Evolutionary conservation across 2,329 filamentous ascomycete species (phyloP), one percentile per base, ranked within the genome.

Genomic region (Diaporthe destruens): DNA sequence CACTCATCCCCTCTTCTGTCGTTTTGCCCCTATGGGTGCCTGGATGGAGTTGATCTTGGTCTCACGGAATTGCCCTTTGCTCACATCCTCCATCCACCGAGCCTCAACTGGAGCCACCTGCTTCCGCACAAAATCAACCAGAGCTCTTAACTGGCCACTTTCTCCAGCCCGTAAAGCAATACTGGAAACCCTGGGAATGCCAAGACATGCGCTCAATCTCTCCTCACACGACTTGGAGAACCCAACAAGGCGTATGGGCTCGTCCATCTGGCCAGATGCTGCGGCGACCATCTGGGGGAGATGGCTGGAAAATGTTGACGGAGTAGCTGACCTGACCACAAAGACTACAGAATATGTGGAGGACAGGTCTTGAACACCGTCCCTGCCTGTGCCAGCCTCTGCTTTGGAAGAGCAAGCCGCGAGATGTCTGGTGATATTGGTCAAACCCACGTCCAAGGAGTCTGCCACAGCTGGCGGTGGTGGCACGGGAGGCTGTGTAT

Each of bases 391-490:
- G 18, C 23, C 36, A 14, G 54, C 16, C 12, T 56, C 47, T 9
- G 49, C 20, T 2, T 39, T n/a, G 20, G 65, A 29, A 44, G 51
- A 66, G 29, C 68, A n/a, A 75, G 74, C 67, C 18, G 91, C 86
- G 2, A 95, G 84, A 63, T 84, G 84, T 23, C 89, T 87, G 6
- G 89, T 91, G 72, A 94, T 90, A 72, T 83, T 86, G 76, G 90
- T 88, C 56, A 94, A 82, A 3, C 93, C 93, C 61, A 93, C 82
- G 63, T 93, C 88, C 51, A 94, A 79, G 74, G 87, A 86, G 4
- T 82, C 81, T n/a, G 82, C 80, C 11, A 94, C 81, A 61, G 88
- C 88, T 4, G 90, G 90, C 59, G 73, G 75, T 56, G 83, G 84
- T 81, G 83, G 75, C 69, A 76, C 36, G 69, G 73, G 72, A 53